Percentiles rank a stretch among this genome's conserved stretches.
Conservation (phyloP, 257 asterid species). For the Plantago ovata region DNA sequence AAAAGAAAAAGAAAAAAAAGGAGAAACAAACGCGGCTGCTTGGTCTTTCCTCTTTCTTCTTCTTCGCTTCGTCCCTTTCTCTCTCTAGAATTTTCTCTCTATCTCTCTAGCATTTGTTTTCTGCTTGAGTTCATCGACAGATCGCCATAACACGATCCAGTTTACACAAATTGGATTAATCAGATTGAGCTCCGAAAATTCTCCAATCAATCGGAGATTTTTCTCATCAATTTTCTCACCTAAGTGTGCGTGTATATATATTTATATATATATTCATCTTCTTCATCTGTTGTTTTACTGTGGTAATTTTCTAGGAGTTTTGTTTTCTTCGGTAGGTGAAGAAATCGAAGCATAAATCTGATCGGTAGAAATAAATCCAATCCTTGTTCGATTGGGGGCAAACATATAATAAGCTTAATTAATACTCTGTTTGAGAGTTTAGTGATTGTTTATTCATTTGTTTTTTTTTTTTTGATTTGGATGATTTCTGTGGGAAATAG, state of each 20-base stretch:
- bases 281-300: too few species aligned
- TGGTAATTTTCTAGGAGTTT: slow-evolving; percentile 7
- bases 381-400: slow-evolving; percentile 33
- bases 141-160: slow-evolving; percentile 58
- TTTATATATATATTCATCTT: too few species aligned
- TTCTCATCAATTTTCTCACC: slow-evolving; percentile 2
- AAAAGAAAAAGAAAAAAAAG: neutral
- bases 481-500: slow-evolving; percentile 79
- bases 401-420: slow-evolving; percentile 18
- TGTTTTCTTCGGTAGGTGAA: slow-evolving; percentile 35
- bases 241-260: slow-evolving; percentile 13
- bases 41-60: slow-evolving; percentile 27
- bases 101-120: slow-evolving; percentile 31
- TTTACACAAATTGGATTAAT: slow-evolving; percentile 28
- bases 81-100: slow-evolving; percentile 18
- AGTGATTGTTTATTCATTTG: slow-evolving; percentile 15
- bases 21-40: slow-evolving; percentile 66
- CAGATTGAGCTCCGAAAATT: slow-evolving; percentile 31
- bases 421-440: slow-evolving; percentile 23
- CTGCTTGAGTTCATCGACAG: slow-evolving; percentile 57
- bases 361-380: slow-evolving; percentile 36
- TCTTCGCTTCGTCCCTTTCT: slow-evolving; percentile 18
- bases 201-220: neutral
- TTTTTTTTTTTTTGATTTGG: slow-evolving; percentile 16
- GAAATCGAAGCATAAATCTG: slow-evolving; percentile 41